These are phyloP conservation scores for Salix arbutifolia DNA, from an alignment of 345 rosid genomes.

Conservation along the genomic window DNA sequence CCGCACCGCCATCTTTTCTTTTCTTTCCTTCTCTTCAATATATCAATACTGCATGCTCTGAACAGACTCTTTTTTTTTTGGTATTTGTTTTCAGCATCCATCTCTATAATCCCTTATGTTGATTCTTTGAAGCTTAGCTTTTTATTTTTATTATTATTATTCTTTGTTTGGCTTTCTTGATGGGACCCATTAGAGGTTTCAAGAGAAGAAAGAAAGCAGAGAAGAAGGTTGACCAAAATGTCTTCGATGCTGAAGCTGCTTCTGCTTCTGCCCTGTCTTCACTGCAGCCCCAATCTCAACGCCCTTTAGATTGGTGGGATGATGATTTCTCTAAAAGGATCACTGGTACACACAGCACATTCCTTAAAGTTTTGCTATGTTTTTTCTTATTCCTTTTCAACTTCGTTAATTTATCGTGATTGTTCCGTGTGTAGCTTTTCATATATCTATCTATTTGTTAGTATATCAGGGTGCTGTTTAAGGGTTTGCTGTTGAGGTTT, in stretches of 20 bases:
- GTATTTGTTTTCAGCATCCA: not conserved
- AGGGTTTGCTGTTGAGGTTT: not conserved
- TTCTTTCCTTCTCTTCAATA: not conserved
- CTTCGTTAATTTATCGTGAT: not conserved
- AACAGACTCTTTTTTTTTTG: not conserved
- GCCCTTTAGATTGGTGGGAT: constrained; percentile 67
- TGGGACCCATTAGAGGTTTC: constrained; percentile 24
- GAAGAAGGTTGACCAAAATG: constrained; percentile 66
- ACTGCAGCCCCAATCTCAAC: constrained; percentile 28
- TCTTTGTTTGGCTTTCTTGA: not conserved
- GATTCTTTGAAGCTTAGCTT: not conserved
- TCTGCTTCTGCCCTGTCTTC: constrained; percentile 19
- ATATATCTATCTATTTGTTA: not conserved
- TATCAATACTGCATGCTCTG: not conserved
- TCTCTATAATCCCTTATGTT: not conserved
- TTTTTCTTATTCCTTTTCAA: constrained; percentile 2
- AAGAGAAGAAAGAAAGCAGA: constrained; percentile 36
- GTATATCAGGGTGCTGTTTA: not conserved
- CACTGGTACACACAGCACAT: constrained; percentile 41
- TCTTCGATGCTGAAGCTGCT: constrained; percentile 33
- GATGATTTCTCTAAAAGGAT: constrained; percentile 65
- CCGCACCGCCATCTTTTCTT: too few species aligned
- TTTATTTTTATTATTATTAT: not conserved
- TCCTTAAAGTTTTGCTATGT: not conserved
- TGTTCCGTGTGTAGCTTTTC: constrained; percentile 9